Conservation (phyloP, 2,329 filamentous ascomycete genomes). For the Claviceps sp. region DNA sequence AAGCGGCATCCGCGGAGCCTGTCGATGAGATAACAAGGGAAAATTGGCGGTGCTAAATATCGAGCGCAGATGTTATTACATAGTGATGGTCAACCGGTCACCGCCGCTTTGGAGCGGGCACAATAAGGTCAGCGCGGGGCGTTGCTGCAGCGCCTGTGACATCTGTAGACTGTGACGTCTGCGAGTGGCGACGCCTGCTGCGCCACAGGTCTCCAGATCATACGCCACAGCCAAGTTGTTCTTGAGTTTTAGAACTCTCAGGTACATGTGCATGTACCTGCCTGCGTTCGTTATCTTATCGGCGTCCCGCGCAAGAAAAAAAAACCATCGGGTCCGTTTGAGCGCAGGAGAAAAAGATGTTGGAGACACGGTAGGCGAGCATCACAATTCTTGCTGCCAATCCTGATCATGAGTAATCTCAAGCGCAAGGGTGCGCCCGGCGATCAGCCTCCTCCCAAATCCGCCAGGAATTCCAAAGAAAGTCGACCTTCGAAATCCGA, state of each 20-base stretch:
- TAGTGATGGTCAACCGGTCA: no score
- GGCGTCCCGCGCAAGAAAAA: conserved; percentile 12
- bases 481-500: conserved; percentile 35
- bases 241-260: no score
- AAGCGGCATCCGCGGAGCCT: neutral
- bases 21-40: neutral
- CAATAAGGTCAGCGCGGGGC: no score
- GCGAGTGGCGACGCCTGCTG: neutral
- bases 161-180: neutral
- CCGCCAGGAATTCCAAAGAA: conserved; percentile 31
- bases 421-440: conserved; percentile 46
- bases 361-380: neutral
- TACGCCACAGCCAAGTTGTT: no score
- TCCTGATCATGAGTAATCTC: conserved; percentile 37
- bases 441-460: conserved; percentile 34
- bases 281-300: conserved; percentile 11
- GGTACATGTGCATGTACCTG: neutral
- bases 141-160: neutral
- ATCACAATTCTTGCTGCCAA: neutral
- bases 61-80: no score
- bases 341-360: neutral
- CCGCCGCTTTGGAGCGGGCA: neutral
- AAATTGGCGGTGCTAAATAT: neutral
- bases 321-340: neutral
- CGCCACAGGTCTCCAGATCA: neutral